A percentile compares a stretch with the other conserved stretches of the same genome.
Conservation (phyloP, 228 moss, liverwort and hornwort species). For the Sphagnum fallax region DNA sequence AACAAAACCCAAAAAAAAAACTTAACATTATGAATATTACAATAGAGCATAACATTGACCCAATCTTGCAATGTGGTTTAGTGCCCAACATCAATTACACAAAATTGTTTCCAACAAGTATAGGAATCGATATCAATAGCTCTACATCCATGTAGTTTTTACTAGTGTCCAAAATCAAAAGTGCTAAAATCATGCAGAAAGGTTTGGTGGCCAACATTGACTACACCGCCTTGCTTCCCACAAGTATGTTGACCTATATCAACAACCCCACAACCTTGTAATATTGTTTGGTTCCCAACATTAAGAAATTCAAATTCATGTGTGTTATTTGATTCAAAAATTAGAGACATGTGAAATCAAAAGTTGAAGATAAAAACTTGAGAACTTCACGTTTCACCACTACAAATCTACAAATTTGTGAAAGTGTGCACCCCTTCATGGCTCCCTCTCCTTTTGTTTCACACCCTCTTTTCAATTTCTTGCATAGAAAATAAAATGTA, state of each 20-base stretch:
- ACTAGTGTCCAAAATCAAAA: constrained; percentile 7
- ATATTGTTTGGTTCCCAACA: constrained; percentile 3
- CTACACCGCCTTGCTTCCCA: neutral
- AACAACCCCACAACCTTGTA: constrained; percentile 5
- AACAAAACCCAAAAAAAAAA: too few species aligned
- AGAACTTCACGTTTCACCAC: too few species aligned
- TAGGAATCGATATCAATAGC: constrained; percentile 8
- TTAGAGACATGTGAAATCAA: too few species aligned
- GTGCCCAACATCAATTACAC: constrained; percentile 1
- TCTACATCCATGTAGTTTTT: constrained; percentile 6
- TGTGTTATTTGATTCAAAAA: too few species aligned
- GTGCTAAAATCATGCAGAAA: constrained; percentile 3
- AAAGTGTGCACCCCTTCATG: too few species aligned
- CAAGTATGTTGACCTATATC: constrained; percentile 7
- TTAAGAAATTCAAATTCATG: constrained; percentile 7
- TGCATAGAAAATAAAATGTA: too few species aligned
- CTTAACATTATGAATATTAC: constrained; percentile 20
- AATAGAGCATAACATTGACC: constrained; percentile 12
- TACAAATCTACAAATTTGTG: too few species aligned
- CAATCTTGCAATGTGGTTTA: constrained; percentile 1
- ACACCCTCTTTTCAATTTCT: too few species aligned
- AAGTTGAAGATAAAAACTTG: too few species aligned
- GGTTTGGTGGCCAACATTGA: neutral
- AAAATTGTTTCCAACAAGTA: constrained; percentile 1
- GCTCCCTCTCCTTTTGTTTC: too few species aligned